Evolutionary conservation across 129 eudicot genomes (phyloP), one percentile per base, ranked within the genome.

Genomic region (Chrysanthemum seticuspe): DNA sequence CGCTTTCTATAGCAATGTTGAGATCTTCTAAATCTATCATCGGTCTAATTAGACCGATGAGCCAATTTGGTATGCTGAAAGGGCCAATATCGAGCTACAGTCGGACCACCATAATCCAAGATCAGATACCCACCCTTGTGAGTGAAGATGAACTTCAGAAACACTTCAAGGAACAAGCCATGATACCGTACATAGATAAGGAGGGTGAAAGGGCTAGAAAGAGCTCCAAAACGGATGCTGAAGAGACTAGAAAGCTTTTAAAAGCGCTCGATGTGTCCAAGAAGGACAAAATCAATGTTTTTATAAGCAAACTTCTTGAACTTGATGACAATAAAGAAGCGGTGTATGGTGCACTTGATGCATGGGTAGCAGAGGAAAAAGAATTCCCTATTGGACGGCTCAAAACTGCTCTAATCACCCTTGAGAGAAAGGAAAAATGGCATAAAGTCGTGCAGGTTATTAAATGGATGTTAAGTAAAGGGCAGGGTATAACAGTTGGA

Each of bases 401-500:
- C 45, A 94, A 94, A 73, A 78, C 73, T 9, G 91, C 86, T 0
- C 11, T 94, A 55, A 66, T 83, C 51, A 10, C 65, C 11, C 97
- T 94, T 5, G 96, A 94, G 80, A 88, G 74, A 75, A 82, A 77
- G 45, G 86, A 86, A 60, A 80, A 94, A 74, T 94, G 93, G 98
- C 97, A 84, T 74, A 83, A 85, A 75, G 72, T 83, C 61, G 65
- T 94, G 29, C 98, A 94, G 75, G 98, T 94, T 14, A 87, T 88
- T 15, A 94, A 94, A 70, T 94, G 98, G 97, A 86, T 90, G 93
- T 72, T 94, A 72, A 90, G 98, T 74, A 94, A 94, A 76, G 98
- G 98, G 31, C 96, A 90, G 71, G 93, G 93, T 49, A 84, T 74
- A 13, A 94, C 98, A 11, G 61, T 80, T 74, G 87, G 86, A 44